These are phyloP conservation scores for Lavandula angustifolia DNA, from an alignment of 257 asterid genomes.

Conservation along the genomic window DNA sequence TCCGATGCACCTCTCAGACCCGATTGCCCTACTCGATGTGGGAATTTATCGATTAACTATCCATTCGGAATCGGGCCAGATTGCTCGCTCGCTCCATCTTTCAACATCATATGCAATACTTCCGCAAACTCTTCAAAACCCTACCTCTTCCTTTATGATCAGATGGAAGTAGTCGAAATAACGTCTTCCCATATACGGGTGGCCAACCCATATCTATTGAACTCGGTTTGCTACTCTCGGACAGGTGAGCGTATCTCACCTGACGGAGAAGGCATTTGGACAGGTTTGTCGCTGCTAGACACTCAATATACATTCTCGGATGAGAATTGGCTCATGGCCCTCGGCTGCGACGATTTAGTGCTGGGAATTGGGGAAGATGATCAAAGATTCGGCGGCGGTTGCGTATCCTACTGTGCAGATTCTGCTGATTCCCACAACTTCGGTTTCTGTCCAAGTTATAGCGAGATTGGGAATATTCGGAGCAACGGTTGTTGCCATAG, in stretches of 20 bases:
- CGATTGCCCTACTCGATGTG: not conserved
- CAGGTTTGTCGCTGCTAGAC: not conserved
- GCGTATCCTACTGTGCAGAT: conserved; percentile 7
- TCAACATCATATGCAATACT: not conserved
- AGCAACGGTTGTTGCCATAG: conserved; percentile 7
- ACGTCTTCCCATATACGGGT: not conserved
- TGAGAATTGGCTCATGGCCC: conserved; percentile 24
- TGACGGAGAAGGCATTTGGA: not conserved
- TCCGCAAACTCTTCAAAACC: not conserved
- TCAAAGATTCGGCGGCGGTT: conserved; percentile 3
- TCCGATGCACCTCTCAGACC: not conserved
- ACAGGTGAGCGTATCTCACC: not conserved
- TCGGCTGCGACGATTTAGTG: conserved; percentile 29
- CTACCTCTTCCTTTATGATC: not conserved
- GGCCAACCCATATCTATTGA: not conserved
- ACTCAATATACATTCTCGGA: conserved; percentile 24
- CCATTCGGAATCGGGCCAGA: conserved; percentile 10
- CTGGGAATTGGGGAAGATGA: not conserved
- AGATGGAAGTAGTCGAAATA: not conserved
- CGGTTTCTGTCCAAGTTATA: conserved; percentile 13
- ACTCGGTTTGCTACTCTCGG: not conserved
- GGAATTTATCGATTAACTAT: not conserved
- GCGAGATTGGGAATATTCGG: not conserved
- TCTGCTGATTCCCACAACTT: not conserved
- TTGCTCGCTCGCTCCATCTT: conserved; percentile 7